These are phyloP conservation scores for Suillus spraguei DNA, from an alignment of 768 basidiomycete genomes.

Conservation along the genomic window DNA sequence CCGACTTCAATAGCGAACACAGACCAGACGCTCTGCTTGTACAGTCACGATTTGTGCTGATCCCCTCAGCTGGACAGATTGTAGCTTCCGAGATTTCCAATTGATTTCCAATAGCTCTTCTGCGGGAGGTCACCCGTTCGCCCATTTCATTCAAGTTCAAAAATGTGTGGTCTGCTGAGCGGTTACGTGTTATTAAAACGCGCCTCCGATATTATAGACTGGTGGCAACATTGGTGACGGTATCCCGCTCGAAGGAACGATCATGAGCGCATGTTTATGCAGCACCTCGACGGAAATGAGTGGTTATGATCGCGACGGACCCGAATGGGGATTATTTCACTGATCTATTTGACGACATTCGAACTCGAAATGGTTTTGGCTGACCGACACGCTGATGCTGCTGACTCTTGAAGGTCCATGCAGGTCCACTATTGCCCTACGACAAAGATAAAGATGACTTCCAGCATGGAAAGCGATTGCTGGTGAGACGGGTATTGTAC, in stretches of 20 bases:
- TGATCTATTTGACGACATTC: slow-evolving; percentile 2
- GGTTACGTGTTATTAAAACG: slow-evolving; percentile 4
- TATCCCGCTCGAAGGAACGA: background rate
- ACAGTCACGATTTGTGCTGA: background rate
- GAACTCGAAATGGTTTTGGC: background rate
- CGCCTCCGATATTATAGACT: background rate
- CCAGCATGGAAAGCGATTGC: background rate
- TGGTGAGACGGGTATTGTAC: no score
- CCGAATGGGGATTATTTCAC: background rate
- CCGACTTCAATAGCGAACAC: background rate
- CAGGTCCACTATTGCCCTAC: background rate
- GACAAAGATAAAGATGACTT: background rate
- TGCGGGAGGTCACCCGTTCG: background rate
- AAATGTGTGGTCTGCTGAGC: slow-evolving; percentile 2
- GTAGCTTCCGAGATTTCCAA: background rate
- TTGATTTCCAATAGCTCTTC: background rate
- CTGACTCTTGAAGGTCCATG: background rate
- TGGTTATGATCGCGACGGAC: background rate
- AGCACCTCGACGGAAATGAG: slow-evolving; percentile 8
- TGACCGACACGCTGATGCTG: background rate
- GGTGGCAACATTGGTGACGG: background rate
- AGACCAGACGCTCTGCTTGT: background rate
- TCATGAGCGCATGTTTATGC: background rate
- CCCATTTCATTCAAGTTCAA: background rate
- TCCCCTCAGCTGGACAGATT: background rate